Evolutionary conservation across 75 land plant genomes (phyloP).

Genomic region (Picea glauca): DNA sequence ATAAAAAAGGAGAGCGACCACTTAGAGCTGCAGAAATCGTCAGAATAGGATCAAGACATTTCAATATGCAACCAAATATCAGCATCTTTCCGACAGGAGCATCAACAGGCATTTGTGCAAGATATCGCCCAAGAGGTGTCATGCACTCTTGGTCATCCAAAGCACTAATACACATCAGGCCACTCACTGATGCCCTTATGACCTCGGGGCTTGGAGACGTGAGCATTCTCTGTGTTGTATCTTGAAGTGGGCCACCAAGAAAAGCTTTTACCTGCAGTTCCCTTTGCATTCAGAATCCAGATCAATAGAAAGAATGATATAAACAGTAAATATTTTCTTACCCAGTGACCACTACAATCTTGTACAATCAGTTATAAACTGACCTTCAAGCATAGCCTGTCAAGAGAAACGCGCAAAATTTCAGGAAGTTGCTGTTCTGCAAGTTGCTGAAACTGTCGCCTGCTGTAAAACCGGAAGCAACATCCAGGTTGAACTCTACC

Average conservation of each 20-base stretch:
- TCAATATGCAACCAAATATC: slow-evolving; percentile 36
- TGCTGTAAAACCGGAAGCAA: slow-evolving; percentile 43
- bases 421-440: slow-evolving; percentile 48
- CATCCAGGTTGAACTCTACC: slow-evolving; percentile 42
- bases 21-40: slow-evolving; percentile 37
- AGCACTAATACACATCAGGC: slow-evolving; percentile 5
- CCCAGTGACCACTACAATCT: slow-evolving; percentile 17
- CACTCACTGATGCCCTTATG: slow-evolving; percentile 20
- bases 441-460: slow-evolving; percentile 30
- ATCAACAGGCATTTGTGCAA: slow-evolving; percentile 44
- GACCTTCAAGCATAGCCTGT: slow-evolving; percentile 45
- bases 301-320: slow-evolving; percentile 5
- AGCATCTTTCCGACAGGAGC: slow-evolving; percentile 39
- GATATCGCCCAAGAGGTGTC: slow-evolving; percentile 36
- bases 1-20: slow-evolving; percentile 32
- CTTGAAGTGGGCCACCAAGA: slow-evolving; percentile 18
- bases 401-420: slow-evolving; percentile 45
- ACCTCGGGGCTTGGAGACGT: slow-evolving; percentile 28
- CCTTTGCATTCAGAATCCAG: neutral
- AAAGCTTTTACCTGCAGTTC: slow-evolving; percentile 26
- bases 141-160: slow-evolving; percentile 25
- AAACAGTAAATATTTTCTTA: slow-evolving; percentile 11
- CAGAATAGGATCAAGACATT: slow-evolving; percentile 39
- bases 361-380: slow-evolving; percentile 12
- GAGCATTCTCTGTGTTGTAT: slow-evolving; percentile 18